phyloP scores from a whole-genome alignment of 208 protist genomes.

The Novymonas esmeraldas region DNA sequence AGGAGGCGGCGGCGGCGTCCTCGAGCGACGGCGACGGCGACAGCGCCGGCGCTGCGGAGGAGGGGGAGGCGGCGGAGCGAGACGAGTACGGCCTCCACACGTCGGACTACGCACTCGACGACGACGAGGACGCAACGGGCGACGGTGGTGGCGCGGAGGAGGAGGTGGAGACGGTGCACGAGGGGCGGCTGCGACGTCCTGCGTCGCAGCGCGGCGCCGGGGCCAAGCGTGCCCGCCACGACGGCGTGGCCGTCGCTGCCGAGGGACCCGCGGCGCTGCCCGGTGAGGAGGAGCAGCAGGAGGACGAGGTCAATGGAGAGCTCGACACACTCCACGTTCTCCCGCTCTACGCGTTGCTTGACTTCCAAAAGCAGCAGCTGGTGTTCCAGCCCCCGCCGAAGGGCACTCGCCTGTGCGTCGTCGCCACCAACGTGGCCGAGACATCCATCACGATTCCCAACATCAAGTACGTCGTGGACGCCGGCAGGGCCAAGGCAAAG shows the following conservation, averaged over 20 bases:
- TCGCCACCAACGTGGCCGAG: conserved; percentile 99
- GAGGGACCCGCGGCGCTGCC: conserved; percentile 11
- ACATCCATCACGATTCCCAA: conserved; percentile 99
- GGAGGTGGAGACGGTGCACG: conserved; percentile 28
- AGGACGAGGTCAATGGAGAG: conserved; percentile 89
- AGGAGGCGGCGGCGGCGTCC: conserved; percentile 29
- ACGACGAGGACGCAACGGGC: conserved; percentile 35
- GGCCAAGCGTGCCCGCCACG: conserved; percentile 27
- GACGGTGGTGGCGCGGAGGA: conserved; percentile 3
- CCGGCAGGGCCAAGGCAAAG: conserved; percentile 97
- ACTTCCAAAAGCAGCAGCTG: conserved; percentile 93
- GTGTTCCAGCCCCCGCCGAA: conserved; percentile 91
- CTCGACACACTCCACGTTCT: conserved; percentile 95
- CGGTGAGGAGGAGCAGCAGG: conserved; percentile 17
- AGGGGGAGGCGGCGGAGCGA: conserved; percentile 15
- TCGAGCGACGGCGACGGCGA: conserved; percentile 26
- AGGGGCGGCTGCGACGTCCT: conserved; percentile 23
- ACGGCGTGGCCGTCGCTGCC: conserved; percentile 7
- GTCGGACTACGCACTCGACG: conserved; percentile 55
- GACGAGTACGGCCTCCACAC: conserved; percentile 46
- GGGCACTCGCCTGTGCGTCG: conserved; percentile 95
- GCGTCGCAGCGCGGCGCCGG: conserved; percentile 3
- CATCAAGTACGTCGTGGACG: conserved; percentile 98
- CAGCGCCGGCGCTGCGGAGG: conserved; percentile 5
- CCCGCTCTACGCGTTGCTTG: conserved; percentile 98